These are phyloP conservation scores for Albifimbria verrucaria DNA, from an alignment of 2,329 filamentous ascomycete genomes.

Conservation along the genomic window DNA sequence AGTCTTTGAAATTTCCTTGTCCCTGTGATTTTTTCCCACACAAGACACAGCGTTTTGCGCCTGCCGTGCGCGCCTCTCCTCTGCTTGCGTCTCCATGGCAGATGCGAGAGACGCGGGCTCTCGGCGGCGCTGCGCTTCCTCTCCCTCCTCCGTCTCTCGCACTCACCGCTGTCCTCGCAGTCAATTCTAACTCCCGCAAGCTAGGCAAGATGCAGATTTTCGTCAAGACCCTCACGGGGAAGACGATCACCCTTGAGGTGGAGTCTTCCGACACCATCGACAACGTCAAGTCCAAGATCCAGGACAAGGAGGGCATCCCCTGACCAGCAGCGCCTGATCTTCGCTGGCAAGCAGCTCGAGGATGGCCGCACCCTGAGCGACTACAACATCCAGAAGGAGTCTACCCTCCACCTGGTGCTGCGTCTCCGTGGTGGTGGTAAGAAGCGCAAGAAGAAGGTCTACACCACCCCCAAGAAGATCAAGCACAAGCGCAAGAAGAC, in stretches of 20 bases:
- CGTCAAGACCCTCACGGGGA: slow-evolving; percentile 90
- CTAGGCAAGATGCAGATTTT: slow-evolving; percentile 73
- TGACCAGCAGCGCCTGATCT: slow-evolving; percentile 99
- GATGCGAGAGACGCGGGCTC: neutral
- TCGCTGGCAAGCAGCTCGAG: slow-evolving; percentile 99
- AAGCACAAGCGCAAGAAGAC: slow-evolving; percentile 99
- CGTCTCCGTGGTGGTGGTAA: slow-evolving; percentile 98
- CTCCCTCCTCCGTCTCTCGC: neutral
- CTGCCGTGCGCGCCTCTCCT: neutral
- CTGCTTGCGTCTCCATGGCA: neutral
- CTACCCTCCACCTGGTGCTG: slow-evolving; percentile 95
- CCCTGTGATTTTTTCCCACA: neutral
- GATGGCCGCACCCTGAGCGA: slow-evolving; percentile 98
- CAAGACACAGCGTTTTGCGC: neutral
- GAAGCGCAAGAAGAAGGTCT: slow-evolving; percentile 99
- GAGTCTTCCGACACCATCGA: slow-evolving; percentile 99
- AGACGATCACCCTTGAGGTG: slow-evolving; percentile 99
- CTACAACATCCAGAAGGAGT: slow-evolving; percentile 99
- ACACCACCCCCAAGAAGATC: slow-evolving; percentile 99
- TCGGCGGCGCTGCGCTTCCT: neutral
- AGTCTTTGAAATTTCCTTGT: neutral
- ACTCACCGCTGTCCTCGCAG: neutral
- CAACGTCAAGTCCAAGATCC: slow-evolving; percentile 99
- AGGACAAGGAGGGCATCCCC: slow-evolving; percentile 99
- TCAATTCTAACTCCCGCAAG: slow-evolving; percentile 39